These are phyloP conservation scores for Leccinum subgranulosum DNA, from an alignment of 768 basidiomycete genomes.

Conservation along the genomic window DNA sequence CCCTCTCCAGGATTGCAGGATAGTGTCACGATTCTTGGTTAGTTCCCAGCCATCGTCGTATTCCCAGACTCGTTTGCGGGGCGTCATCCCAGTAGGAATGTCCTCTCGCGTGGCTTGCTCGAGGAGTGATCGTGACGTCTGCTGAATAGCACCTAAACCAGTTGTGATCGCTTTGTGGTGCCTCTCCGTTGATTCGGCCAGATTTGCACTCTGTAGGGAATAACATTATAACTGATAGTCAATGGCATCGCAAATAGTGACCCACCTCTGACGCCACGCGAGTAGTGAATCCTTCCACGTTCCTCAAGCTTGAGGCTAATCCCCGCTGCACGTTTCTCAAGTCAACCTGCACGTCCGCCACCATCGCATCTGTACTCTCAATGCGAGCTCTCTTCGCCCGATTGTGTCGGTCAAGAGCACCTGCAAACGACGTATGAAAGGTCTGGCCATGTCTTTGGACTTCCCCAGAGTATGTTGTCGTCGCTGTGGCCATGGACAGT, in stretches of 20 bases:
- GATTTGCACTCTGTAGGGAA: constrained; percentile 37
- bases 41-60: constrained; percentile 71
- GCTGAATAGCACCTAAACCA: constrained; percentile 48
- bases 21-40: constrained; percentile 57
- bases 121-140: constrained; percentile 47
- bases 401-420: constrained; percentile 60
- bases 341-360: constrained; percentile 48
- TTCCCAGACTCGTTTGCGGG: constrained; percentile 71
- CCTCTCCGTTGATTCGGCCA: constrained; percentile 39
- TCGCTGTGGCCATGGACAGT: constrained; percentile 41
- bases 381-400: constrained; percentile 67
- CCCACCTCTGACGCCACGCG: constrained; percentile 54
- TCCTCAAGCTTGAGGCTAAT: constrained; percentile 47
- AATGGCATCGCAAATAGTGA: not conserved
- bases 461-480: constrained; percentile 49
- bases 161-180: constrained; percentile 42
- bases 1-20: constrained; percentile 53
- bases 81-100: constrained; percentile 67
- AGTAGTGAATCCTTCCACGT: constrained; percentile 41
- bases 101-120: constrained; percentile 64
- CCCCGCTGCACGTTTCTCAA: constrained; percentile 50
- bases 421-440: constrained; percentile 41
- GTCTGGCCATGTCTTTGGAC: constrained; percentile 47
- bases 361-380: constrained; percentile 52
- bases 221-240: not conserved